phyloP scores from a whole-genome alignment of 768 basidiomycete genomes.

The Tylopilus felleus region DNA sequence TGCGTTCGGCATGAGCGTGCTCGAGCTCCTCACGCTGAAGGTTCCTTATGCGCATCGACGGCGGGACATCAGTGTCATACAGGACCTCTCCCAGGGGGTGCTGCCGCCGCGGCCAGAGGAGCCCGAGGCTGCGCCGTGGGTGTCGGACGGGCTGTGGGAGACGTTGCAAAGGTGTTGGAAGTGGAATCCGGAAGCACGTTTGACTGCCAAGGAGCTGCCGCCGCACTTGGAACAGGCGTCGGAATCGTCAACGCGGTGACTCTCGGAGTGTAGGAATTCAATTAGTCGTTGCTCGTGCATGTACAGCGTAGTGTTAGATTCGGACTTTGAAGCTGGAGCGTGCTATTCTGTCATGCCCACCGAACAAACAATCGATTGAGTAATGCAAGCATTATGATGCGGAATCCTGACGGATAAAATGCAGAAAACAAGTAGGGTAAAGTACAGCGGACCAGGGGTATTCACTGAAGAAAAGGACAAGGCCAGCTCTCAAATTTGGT shows the following conservation, averaged over 20 bases:
- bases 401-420: slow-evolving; percentile 37
- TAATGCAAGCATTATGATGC: slow-evolving; percentile 39
- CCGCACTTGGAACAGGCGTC: slow-evolving; percentile 11
- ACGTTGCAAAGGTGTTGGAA: slow-evolving; percentile 48
- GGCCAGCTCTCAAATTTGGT: slow-evolving; percentile 38
- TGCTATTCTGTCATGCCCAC: neutral
- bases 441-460: slow-evolving; percentile 42
- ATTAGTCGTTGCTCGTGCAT: neutral
- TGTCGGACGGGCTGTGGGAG: slow-evolving; percentile 48
- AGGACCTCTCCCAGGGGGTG: slow-evolving; percentile 37
- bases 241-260: neutral
- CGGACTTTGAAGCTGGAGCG: too few species aligned
- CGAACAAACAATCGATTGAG: slow-evolving; percentile 24
- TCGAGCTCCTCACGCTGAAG: slow-evolving; percentile 54
- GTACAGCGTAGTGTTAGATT: too few species aligned
- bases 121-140: slow-evolving; percentile 32
- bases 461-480: slow-evolving; percentile 28
- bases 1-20: slow-evolving; percentile 57
- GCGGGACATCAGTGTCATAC: slow-evolving; percentile 50
- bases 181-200: slow-evolving; percentile 35
- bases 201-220: slow-evolving; percentile 38
- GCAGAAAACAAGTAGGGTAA: slow-evolving; percentile 36
- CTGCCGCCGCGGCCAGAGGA: slow-evolving; percentile 44
- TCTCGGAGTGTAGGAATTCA: neutral
- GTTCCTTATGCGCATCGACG: slow-evolving; percentile 49